Evolutionary conservation across 2,329 filamentous ascomycete genomes (phyloP).

Genomic region (Talaromyces amestolkiae): DNA sequence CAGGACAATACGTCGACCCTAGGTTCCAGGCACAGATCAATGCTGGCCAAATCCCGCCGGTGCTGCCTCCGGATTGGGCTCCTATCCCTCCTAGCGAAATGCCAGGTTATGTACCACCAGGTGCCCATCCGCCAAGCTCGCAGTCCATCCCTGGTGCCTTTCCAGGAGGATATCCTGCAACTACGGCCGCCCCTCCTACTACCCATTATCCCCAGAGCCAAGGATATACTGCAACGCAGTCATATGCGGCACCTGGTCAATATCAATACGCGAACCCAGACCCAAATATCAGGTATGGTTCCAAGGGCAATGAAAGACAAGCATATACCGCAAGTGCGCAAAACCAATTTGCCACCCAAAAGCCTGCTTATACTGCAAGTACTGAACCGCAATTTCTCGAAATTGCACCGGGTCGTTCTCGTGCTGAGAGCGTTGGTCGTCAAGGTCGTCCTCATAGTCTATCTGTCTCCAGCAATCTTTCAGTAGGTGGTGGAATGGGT

Average conservation of each 20-base stretch:
- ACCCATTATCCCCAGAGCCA: constrained; percentile 11
- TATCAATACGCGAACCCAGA: constrained; percentile 44
- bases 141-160: constrained; percentile 20
- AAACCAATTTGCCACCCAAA: constrained; percentile 29
- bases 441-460: constrained; percentile 29
- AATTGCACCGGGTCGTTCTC: constrained; percentile 31
- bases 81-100: constrained; percentile 41
- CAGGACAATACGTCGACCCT: constrained; percentile 20
- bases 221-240: constrained; percentile 15
- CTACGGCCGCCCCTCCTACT: background rate
- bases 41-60: constrained; percentile 20
- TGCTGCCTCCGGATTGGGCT: constrained; percentile 34
- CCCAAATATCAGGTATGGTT: constrained; percentile 37
- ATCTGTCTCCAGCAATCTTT: constrained; percentile 41
- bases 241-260: constrained; percentile 33
- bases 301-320: constrained; percentile 19
- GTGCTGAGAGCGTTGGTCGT: constrained; percentile 16
- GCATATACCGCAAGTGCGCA: constrained; percentile 28
- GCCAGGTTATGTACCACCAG: constrained; percentile 43
- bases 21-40: constrained; percentile 19
- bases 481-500: constrained; percentile 36
- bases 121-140: constrained; percentile 25
- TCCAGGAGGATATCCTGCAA: constrained; percentile 18
- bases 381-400: constrained; percentile 31
- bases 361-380: constrained; percentile 27